Evolutionary conservation across 2,329 filamentous ascomycete species (phyloP), one percentile per base, ranked within the genome.

Genomic region (Aspergillus melleus): DNA sequence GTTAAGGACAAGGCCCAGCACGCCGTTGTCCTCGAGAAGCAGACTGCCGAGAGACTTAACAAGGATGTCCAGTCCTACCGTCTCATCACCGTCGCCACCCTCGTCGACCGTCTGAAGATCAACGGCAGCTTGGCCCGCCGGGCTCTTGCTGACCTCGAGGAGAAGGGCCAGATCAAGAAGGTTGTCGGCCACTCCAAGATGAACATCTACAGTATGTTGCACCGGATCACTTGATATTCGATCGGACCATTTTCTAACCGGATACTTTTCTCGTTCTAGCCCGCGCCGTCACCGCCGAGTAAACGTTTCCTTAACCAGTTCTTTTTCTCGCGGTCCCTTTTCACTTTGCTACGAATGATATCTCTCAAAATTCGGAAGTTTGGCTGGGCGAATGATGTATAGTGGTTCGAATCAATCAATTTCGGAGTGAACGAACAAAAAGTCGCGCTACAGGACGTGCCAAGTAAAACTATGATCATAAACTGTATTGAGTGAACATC

Each of bases 1-100:
- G 95, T 99, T 87, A 99, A 99, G 95, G 95, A 99, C 89, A 99
- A 99, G 93, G 94, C 95, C 84, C 90, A 98, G 83, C 95, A 99
- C 88, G 91, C 79, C 82, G 95, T 99, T 83, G 87, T 98, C 79
- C 92, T 99, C 84, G 95, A 99, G 87, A 99, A 99, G 89, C 79
- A 86, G 83, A 96, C 90, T 79, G 90, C 90, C 72, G 95, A 99
- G 84, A 96, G 96, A 87, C 92, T 99, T 82, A 90, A 96, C 88
- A 99, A 99, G 88, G 95, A 99, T 88, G 96, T 99, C 76, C 95
- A 98, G 84, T 97, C 95, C 69, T 99, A 98, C 90, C 92, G 95
- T 79, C 92, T 99, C 81, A 92, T 99, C 84, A 98, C 95, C 79
- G 90, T 98, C 77, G 93, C 95, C 77, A 94, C 92, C 75, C 92